A percentile compares a stretch with the other conserved stretches of the same genome.
Conservation (phyloP, 768 basidiomycete species). For the Favolaschia claudopus region DNA sequence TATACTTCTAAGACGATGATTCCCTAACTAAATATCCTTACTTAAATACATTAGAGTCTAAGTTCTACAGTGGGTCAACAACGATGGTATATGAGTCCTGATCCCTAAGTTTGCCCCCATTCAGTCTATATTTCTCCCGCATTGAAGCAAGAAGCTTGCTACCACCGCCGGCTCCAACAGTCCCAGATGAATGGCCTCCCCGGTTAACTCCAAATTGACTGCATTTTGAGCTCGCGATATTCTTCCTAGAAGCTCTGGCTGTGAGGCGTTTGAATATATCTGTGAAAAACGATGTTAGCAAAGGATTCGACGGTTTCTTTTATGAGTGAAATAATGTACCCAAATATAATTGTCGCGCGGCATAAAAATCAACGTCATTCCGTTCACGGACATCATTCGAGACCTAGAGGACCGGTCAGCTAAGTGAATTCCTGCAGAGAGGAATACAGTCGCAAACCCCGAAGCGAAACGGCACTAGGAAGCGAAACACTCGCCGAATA, state of each 20-base stretch:
- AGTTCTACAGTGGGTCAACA: background rate
- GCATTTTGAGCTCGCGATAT: constrained; percentile 40
- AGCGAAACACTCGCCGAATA: too few relatives aligned
- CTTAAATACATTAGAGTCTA: too few relatives aligned
- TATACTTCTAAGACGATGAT: too few relatives aligned
- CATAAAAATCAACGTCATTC: constrained; percentile 10
- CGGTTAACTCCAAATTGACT: constrained; percentile 53
- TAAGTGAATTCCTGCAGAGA: background rate
- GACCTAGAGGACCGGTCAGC: constrained; percentile 5
- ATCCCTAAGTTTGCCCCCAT: background rate
- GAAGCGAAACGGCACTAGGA: too few relatives aligned
- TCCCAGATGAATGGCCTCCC: constrained; percentile 53
- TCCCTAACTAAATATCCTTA: too few relatives aligned
- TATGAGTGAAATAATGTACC: constrained; percentile 21
- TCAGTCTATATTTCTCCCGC: constrained; percentile 55
- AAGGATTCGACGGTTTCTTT: background rate
- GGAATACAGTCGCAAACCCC: too few relatives aligned
- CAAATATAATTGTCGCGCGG: constrained; percentile 25
- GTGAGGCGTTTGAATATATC: constrained; percentile 9
- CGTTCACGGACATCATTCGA: constrained; percentile 11
- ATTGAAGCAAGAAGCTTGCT: constrained; percentile 52
- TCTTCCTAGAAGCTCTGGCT: constrained; percentile 45
- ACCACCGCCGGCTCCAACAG: constrained; percentile 54
- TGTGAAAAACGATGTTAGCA: background rate
- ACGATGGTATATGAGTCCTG: constrained; percentile 1